Evolutionary conservation across 768 basidiomycete genomes (phyloP).

Genomic region (Rhodotorula toruloides): DNA sequence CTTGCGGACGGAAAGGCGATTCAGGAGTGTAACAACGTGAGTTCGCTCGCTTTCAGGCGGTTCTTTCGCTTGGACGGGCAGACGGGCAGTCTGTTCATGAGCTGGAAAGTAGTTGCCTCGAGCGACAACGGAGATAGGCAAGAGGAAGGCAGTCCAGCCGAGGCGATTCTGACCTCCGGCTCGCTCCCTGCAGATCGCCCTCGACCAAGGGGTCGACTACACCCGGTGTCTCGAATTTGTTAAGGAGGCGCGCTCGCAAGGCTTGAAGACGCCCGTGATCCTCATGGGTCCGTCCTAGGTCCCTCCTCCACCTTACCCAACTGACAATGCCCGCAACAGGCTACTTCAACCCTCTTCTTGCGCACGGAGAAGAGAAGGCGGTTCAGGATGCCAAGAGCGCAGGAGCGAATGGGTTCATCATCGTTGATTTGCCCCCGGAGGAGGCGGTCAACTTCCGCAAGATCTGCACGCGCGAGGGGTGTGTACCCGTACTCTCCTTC

Average conservation of each 20-base stretch:
- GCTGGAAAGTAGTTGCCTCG: no score
- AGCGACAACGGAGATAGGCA: no score
- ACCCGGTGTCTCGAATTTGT: slow-evolving; percentile 66
- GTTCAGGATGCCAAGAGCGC: slow-evolving; percentile 82
- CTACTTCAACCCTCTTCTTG: slow-evolving; percentile 93
- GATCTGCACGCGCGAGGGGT: slow-evolving; percentile 66
- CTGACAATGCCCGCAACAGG: slow-evolving; percentile 52
- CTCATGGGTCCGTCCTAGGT: slow-evolving; percentile 68
- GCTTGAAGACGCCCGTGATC: slow-evolving; percentile 78
- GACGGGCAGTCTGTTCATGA: not conserved
- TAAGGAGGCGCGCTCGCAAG: slow-evolving; percentile 70
- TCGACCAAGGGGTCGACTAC: slow-evolving; percentile 75
- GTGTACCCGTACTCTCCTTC: slow-evolving; percentile 45
- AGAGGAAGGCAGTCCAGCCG: no score
- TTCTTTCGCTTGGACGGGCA: not conserved
- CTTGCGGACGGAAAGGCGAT: slow-evolving; percentile 92
- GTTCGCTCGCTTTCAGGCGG: not conserved
- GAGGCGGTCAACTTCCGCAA: slow-evolving; percentile 85
- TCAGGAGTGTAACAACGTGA: slow-evolving; percentile 85
- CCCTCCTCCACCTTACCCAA: not conserved
- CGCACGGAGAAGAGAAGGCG: slow-evolving; percentile 90
- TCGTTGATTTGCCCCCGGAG: slow-evolving; percentile 96
- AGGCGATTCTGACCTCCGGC: not conserved
- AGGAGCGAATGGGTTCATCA: slow-evolving; percentile 94
- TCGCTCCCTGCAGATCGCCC: slow-evolving; percentile 59